phyloP scores from a whole-genome alignment of 352 stramenopile species.

The Elongisporangium senticosum region DNA sequence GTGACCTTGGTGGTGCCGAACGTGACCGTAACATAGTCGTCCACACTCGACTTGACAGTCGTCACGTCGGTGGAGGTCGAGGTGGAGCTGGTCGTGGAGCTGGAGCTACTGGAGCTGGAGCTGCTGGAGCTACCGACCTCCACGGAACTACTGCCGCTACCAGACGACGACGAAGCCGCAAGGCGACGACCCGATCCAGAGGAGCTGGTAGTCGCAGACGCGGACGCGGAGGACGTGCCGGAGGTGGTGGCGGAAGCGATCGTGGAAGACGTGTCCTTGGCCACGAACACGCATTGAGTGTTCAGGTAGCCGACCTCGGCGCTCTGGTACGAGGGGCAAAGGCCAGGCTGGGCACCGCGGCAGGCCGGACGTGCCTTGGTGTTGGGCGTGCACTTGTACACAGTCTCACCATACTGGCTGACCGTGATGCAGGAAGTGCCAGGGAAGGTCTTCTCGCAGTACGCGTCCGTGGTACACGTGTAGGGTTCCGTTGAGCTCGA shows the following conservation, averaged over 20 bases:
- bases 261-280: slow-evolving; percentile 35
- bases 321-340: slow-evolving; percentile 79
- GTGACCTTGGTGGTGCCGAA: slow-evolving; percentile 47
- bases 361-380: slow-evolving; percentile 69
- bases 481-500: slow-evolving; percentile 35
- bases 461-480: slow-evolving; percentile 56
- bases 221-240: slow-evolving; percentile 3
- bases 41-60: slow-evolving; percentile 15
- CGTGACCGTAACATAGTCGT: slow-evolving; percentile 43
- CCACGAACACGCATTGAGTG: slow-evolving; percentile 77
- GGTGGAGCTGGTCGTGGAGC: slow-evolving; percentile 4
- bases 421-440: slow-evolving; percentile 74
- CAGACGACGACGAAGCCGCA: background rate
- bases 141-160: background rate
- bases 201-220: background rate
- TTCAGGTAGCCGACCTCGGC: slow-evolving; percentile 70
- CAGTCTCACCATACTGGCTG: slow-evolving; percentile 66
- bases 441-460: slow-evolving; percentile 63
- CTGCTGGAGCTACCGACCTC: background rate
- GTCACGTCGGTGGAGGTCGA: slow-evolving; percentile 9
- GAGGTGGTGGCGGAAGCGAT: slow-evolving; percentile 12
- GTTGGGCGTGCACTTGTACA: slow-evolving; percentile 81
- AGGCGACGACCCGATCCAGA: slow-evolving; percentile 6
- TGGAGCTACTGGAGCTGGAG: slow-evolving; percentile 9
- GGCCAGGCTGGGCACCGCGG: slow-evolving; percentile 51